A percentile compares a stretch with the other conserved stretches of the same genome.
phyloP scores from a whole-genome alignment of 2,329 filamentous ascomycete genomes.

The Aspergillus jensenii region DNA sequence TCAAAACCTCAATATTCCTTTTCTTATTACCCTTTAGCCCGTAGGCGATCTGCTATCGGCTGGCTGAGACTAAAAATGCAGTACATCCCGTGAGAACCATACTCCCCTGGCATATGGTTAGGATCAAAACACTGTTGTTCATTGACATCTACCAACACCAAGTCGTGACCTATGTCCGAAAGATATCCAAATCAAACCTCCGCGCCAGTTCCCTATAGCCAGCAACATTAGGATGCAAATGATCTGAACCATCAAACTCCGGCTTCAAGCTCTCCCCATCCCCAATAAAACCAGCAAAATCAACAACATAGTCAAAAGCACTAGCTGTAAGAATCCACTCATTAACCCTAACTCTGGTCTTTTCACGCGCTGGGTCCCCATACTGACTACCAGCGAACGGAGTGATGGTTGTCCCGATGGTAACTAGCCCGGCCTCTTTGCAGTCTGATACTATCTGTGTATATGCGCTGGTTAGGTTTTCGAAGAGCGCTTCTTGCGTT shows the following conservation, averaged over 20 bases:
- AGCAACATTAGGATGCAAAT: slow-evolving; percentile 60
- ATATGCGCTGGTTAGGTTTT: slow-evolving; percentile 57
- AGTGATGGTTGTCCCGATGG: slow-evolving; percentile 66
- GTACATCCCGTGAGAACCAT: too few species aligned
- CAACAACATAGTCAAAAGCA: slow-evolving; percentile 60
- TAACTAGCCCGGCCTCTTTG: slow-evolving; percentile 54
- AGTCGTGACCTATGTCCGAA: background rate
- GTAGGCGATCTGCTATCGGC: too few species aligned
- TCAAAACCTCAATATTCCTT: too few species aligned
- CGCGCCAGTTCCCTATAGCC: slow-evolving; percentile 63
- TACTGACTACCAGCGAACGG: slow-evolving; percentile 61
- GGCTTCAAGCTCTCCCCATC: slow-evolving; percentile 52
- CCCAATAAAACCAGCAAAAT: slow-evolving; percentile 60
- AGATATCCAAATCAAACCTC: slow-evolving; percentile 50
- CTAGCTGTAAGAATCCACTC: slow-evolving; percentile 59
- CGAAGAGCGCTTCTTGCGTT: slow-evolving; percentile 50
- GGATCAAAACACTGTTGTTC: too few species aligned
- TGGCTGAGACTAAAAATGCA: too few species aligned
- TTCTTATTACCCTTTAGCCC: too few species aligned
- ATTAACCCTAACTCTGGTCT: slow-evolving; percentile 59
- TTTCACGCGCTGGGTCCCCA: slow-evolving; percentile 54
- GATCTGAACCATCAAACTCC: slow-evolving; percentile 62
- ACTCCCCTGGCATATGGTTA: too few species aligned
- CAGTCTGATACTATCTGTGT: slow-evolving; percentile 57
- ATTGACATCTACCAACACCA: too few species aligned